Evolutionary conservation across 768 basidiomycete genomes (phyloP).

Genomic region (Macrolepiota fuliginosa): DNA sequence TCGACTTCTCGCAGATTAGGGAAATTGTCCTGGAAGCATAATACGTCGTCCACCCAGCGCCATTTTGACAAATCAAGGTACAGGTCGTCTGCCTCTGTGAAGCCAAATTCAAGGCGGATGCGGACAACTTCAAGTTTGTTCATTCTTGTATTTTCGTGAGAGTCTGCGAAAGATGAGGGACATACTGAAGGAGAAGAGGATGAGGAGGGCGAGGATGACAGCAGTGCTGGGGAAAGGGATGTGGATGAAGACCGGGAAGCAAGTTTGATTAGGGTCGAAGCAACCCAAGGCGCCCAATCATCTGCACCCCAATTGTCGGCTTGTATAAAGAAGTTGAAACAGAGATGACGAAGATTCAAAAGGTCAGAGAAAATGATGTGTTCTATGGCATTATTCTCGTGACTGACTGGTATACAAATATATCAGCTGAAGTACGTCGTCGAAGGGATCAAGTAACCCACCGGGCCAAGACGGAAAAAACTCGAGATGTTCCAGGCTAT

Average conservation of each 20-base stretch:
- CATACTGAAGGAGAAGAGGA: neutral
- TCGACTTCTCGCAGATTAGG: neutral
- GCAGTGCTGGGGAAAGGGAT: neutral
- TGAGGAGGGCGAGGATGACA: neutral
- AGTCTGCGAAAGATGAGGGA: neutral
- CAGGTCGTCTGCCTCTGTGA: neutral
- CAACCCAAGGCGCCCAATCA: neutral
- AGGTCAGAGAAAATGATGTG: neutral
- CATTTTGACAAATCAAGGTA: neutral
- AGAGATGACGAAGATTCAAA: neutral
- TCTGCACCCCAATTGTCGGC: neutral
- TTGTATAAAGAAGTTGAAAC: neutral
- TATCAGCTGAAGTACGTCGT: neutral
- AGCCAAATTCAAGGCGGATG: slow-evolving; percentile 2
- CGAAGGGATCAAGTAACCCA: neutral
- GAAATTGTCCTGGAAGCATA: neutral
- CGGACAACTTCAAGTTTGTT: neutral
- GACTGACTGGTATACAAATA: neutral
- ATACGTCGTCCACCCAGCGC: neutral
- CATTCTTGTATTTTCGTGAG: neutral
- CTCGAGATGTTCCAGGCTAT: neutral
- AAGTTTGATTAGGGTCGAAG: neutral
- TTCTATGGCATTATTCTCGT: neutral
- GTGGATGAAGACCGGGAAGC: neutral
- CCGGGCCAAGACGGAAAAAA: slow-evolving; percentile 1